Base-by-base conservation (phyloP, 345 rosid genomes). In the Ceriops tagal region DNA sequence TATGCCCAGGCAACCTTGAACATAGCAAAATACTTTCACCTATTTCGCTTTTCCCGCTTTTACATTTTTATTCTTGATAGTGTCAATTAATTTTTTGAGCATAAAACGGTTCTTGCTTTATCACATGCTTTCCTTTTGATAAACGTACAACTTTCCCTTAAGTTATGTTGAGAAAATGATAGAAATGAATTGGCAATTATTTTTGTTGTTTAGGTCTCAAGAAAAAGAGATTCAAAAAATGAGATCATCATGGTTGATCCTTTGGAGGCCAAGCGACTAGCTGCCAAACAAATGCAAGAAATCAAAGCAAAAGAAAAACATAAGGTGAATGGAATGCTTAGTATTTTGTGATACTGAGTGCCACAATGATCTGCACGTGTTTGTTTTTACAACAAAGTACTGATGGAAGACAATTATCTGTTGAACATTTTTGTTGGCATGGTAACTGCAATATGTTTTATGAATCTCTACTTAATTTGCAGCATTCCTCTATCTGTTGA, bases 201-300 rank as follows among this genome's bases (percentile, higher is more conserved):
- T 7, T 55, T 0, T 65, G 2, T 73, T 57, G 46, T 70, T 30
- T 76, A 85, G 89, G 82, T 85, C 43, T 76, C 84, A 2, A 79
- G 83, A 39, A 77, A 71, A 61, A 80, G 71, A 66, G 74, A 43
- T 62, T 69, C 69, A 5, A 56, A 76, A 47, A 81, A 74, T 5
- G 83, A 78, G 64, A 77, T 89, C 35, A 77, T 85, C 73, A 95
- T 95, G 99, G 97, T 95, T 68, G 97, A 91, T 71, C 99, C 97
- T 65, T 64, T 81, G 71, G 96, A 93, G 61, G 99, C 99, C 46
- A 93, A 91, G 78, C 80, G 81, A 69, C 77, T 93, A 70, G 99
- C 97, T 31, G 80, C 81, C n/a, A 86, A 85, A 67, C 92, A 91
- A 74, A 81, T 89, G 89, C 84, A 79, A 70, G 77, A 77, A 73